Base-by-base conservation (phyloP, 495 filamentous ascomycete genomes). In the Trichoderma erinaceum region DNA sequence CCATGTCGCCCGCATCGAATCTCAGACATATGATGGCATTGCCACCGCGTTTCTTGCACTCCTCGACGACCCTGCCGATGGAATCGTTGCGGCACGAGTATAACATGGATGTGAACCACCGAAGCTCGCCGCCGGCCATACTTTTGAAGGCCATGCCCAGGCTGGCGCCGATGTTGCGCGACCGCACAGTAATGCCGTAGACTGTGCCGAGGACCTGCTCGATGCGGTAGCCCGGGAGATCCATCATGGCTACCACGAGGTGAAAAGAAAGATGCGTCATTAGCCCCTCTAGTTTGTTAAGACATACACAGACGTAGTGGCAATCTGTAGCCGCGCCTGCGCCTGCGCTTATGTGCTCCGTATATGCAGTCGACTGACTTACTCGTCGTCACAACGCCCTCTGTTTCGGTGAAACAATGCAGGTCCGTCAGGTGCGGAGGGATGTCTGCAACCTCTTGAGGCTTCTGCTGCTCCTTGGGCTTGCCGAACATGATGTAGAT, bases 351-450 rank as follows among this genome's bases (percentile, higher is more conserved):
- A 38, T 3, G 35, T 7, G 2, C 35, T 7, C 35, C 35, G 23
- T 15, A 15, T 66, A 6, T 13, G n/a, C n/a, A 66, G n/a, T 25
- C n/a, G 25, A 66, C 75, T 80, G 6, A 76, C 65, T 32, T 56
- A 67, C 65, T 87, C 5, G 83, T 81, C 7, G 83, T 86, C 68
- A 87, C 81, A 50, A 87, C 78, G 52, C 85, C 84, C 61, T 85
- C 78, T 35, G 86, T 87, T 65, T 87, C 85, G 70, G 81, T 83
- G 81, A 86, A 88, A 78, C 84, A 86, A 74, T 80, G 78, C 3
- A 80, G 74, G 67, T 81, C 79, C 12, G 75, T 75, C 35, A 82
- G 63, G 29, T 73, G 67, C 2, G 74, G 71, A 0, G 78, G 76
- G 65, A 80, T 68, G 58, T 78, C 69, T 29, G 75, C 71, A 4